Conservation (phyloP, 2,329 filamentous ascomycete species). For the Fusarium nelsonii region DNA sequence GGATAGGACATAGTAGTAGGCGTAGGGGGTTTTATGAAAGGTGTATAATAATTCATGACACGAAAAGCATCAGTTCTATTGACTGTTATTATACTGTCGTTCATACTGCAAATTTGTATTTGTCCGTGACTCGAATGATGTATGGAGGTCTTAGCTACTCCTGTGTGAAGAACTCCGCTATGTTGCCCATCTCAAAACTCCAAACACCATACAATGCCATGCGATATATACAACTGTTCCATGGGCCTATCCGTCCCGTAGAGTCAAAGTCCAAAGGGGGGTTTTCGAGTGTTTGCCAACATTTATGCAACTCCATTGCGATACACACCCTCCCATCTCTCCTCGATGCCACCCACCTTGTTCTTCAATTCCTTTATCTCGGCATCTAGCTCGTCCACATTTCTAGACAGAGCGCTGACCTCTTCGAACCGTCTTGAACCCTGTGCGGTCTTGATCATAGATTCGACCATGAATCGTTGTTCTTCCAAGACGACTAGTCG, state of each 20-base stretch:
- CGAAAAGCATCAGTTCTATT: conserved; percentile 30
- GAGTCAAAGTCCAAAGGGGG: background rate
- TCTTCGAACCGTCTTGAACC: conserved; percentile 87
- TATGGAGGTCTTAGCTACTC: conserved; percentile 17
- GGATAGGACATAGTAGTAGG: background rate
- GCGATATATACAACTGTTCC: conserved; percentile 19
- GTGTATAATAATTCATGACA: conserved; percentile 33
- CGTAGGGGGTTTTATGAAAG: conserved; percentile 25
- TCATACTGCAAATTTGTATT: background rate
- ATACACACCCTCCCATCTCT: conserved; percentile 67
- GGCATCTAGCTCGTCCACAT: conserved; percentile 82
- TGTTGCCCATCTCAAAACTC: conserved; percentile 31
- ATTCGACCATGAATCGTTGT: conserved; percentile 87
- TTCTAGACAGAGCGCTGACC: conserved; percentile 81
- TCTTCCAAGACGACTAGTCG: conserved; percentile 87
- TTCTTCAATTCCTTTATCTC: conserved; percentile 78
- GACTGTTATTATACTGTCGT: conserved; percentile 2
- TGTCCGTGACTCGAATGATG: background rate
- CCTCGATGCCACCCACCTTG: conserved; percentile 76
- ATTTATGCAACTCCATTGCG: conserved; percentile 47
- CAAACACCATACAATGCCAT: conserved; percentile 55
- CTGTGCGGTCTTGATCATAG: conserved; percentile 84
- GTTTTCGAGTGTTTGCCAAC: background rate
- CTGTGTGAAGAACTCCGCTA: conserved; percentile 4
- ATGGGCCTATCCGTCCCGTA: background rate